Evolutionary conservation across 495 filamentous ascomycete genomes (phyloP).

Genomic region (Podospora sp.): DNA sequence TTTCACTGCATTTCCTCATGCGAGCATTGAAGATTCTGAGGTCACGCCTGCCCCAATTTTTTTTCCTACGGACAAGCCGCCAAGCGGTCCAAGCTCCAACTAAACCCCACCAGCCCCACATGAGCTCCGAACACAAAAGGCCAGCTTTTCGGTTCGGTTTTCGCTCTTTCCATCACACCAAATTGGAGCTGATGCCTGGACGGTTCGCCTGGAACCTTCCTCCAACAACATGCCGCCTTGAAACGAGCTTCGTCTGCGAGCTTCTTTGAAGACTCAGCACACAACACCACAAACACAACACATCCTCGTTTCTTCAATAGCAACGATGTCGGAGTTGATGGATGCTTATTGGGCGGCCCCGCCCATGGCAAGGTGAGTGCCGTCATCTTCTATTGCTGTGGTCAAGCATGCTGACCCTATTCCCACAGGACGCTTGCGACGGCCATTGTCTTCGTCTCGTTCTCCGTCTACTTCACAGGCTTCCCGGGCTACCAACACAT

Average conservation of each 20-base stretch:
- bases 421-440: slow-evolving; percentile 68
- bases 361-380: slow-evolving; percentile 66
- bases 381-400: neutral
- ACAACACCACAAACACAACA: slow-evolving; percentile 18
- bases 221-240: slow-evolving; percentile 27
- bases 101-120: slow-evolving; percentile 21
- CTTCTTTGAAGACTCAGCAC: slow-evolving; percentile 27
- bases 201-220: slow-evolving; percentile 16
- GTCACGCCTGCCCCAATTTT: slow-evolving; percentile 3
- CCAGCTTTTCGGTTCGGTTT: slow-evolving; percentile 24
- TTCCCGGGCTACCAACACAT: slow-evolving; percentile 53
- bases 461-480: slow-evolving; percentile 62
- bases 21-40: slow-evolving; percentile 4
- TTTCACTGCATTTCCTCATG: neutral
- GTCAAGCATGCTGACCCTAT: slow-evolving; percentile 4
- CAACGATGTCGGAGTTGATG: slow-evolving; percentile 45
- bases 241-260: slow-evolving; percentile 23
- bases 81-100: slow-evolving; percentile 21
- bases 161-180: slow-evolving; percentile 27
- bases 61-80: slow-evolving; percentile 2
- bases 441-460: slow-evolving; percentile 64
- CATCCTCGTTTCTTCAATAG: slow-evolving; percentile 1
- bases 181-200: slow-evolving; percentile 31
- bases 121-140: slow-evolving; percentile 24
- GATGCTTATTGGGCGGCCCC: slow-evolving; percentile 72